phyloP scores from a whole-genome alignment of 257 asterid species.

The Verbena officinalis region DNA sequence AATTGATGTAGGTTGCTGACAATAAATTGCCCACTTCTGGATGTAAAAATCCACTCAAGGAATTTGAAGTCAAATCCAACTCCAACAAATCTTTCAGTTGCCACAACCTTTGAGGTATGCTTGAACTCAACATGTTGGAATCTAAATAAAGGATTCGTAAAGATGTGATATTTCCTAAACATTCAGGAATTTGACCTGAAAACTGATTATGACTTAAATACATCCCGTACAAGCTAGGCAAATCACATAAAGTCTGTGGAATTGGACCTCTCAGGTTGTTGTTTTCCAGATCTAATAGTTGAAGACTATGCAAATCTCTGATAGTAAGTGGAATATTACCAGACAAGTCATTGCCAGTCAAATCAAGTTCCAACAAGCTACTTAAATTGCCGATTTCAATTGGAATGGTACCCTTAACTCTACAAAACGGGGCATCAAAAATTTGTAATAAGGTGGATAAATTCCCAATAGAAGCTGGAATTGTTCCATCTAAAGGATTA shows the following conservation, averaged over 20 bases:
- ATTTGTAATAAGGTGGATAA: background rate
- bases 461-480: background rate
- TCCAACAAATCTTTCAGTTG: background rate
- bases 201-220: background rate
- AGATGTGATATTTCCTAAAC: conserved; percentile 16
- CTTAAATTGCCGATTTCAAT: background rate
- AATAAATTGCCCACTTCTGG: background rate
- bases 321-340: background rate
- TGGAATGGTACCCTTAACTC: background rate
- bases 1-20: background rate
- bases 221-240: background rate
- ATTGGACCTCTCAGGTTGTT: background rate
- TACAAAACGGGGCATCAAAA: background rate
- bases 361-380: background rate
- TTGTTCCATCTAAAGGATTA: background rate
- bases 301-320: background rate
- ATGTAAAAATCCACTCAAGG: conserved; percentile 3
- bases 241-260: background rate
- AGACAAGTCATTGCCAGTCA: background rate
- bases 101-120: conserved; percentile 19
- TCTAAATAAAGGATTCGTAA: background rate
- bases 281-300: background rate
- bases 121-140: conserved; percentile 5
- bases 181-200: background rate
- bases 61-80: conserved; percentile 5